Percentiles rank a stretch among this genome's conserved stretches.
Conservation (phyloP, 495 filamentous ascomycete species). For the Ramalina peruviana region DNA sequence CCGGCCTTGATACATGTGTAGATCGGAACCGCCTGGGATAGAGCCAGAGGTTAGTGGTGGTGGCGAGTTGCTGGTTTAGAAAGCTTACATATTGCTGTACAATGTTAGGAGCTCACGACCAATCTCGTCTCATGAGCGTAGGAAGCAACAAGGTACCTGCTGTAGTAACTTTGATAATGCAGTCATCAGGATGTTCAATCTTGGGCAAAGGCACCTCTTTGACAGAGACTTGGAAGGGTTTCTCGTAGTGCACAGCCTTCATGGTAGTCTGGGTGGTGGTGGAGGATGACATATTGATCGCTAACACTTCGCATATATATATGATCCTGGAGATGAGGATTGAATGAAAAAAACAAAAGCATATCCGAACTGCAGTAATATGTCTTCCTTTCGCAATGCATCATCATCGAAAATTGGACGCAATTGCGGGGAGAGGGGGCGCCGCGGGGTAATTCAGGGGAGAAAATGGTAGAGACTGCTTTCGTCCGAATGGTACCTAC, state of each 20-base stretch:
- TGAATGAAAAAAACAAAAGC: neutral
- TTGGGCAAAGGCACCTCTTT: slow-evolving; percentile 35
- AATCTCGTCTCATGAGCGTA: neutral
- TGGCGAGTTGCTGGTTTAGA: slow-evolving; percentile 3
- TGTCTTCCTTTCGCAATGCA: neutral
- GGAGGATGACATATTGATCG: slow-evolving; percentile 8
- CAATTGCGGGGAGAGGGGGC: slow-evolving; percentile 4
- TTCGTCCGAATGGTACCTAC: too few relatives aligned
- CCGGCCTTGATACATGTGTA: slow-evolving; percentile 39
- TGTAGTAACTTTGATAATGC: slow-evolving; percentile 43
- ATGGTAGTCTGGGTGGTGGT: slow-evolving; percentile 19
- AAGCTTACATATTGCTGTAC: slow-evolving; percentile 33
- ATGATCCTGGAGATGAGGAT: neutral
- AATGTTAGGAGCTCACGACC: neutral
- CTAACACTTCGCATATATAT: neutral
- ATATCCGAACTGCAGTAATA: neutral
- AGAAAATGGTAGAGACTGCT: too few relatives aligned
- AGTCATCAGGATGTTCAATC: slow-evolving; percentile 39
- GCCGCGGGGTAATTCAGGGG: slow-evolving; percentile 1
- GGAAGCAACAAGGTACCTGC: slow-evolving; percentile 17
- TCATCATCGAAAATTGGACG: neutral
- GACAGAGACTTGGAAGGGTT: slow-evolving; percentile 36
- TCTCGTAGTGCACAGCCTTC: slow-evolving; percentile 43
- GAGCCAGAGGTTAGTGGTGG: slow-evolving; percentile 19
- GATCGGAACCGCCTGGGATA: slow-evolving; percentile 2